Evolutionary conservation across 192 early-diverging fungal species (phyloP).

Genomic region (Obelidium mucronatum): DNA sequence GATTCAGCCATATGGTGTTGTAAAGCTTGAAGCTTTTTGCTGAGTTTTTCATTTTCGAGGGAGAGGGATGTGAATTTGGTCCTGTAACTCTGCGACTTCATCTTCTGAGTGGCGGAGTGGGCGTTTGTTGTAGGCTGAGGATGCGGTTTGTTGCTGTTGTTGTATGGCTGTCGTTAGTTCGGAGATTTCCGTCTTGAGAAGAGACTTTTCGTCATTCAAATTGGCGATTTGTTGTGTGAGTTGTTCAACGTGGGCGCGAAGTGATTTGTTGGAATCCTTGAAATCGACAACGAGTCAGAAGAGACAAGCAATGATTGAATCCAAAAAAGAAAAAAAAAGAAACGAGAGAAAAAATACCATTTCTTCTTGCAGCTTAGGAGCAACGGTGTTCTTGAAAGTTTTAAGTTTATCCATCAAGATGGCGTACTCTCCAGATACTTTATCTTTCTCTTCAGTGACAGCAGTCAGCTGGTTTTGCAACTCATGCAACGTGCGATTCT

Average conservation of each 20-base stretch:
- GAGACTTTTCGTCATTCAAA: constrained; percentile 25
- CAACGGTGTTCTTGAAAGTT: constrained; percentile 81
- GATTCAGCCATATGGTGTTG: constrained; percentile 66
- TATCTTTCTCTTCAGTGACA: constrained; percentile 53
- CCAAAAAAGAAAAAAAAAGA: background rate
- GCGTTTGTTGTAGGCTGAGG: background rate
- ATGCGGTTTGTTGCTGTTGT: background rate
- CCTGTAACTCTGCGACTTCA: background rate
- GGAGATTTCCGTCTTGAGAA: constrained; percentile 29
- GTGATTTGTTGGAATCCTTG: constrained; percentile 34
- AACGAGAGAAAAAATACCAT: constrained; percentile 49
- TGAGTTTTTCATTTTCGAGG: constrained; percentile 52
- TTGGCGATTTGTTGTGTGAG: constrained; percentile 19
- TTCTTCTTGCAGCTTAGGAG: constrained; percentile 84
- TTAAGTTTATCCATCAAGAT: constrained; percentile 77
- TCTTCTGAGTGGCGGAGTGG: background rate
- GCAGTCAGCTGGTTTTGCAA: constrained; percentile 4
- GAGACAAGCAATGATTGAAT: background rate
- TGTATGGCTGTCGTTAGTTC: constrained; percentile 2
- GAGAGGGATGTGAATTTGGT: constrained; percentile 52
- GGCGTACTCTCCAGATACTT: constrained; percentile 66
- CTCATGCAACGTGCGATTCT: background rate
- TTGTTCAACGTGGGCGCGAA: constrained; percentile 27
- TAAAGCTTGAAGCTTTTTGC: constrained; percentile 61
- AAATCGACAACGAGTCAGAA: background rate